A percentile compares a stretch with the other conserved stretches of the same genome.
phyloP scores from a whole-genome alignment of 164 flowering plant genomes.

The Tetrastigma voinierianum region DNA sequence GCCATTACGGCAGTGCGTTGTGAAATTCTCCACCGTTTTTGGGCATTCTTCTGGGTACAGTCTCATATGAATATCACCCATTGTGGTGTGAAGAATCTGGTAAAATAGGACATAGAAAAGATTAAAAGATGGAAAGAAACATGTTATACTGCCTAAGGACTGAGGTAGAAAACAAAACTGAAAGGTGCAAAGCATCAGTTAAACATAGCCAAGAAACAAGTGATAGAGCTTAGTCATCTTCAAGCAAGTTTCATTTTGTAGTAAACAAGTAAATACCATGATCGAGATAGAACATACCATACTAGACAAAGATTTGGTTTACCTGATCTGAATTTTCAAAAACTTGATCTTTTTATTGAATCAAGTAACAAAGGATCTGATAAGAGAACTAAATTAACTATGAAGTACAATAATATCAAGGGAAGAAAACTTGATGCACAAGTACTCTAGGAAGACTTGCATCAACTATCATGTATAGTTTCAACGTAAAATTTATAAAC shows the following conservation, averaged over 20 bases:
- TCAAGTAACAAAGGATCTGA: too few relatives aligned
- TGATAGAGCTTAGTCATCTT: not conserved
- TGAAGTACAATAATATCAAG: too few relatives aligned
- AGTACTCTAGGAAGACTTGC: too few relatives aligned
- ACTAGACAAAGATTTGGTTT: not conserved
- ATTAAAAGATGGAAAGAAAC: not conserved
- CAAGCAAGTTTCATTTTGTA: not conserved
- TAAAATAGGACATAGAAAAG: slow-evolving; percentile 7
- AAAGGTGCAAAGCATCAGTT: not conserved
- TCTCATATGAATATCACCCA: slow-evolving; percentile 93
- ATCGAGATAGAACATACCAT: not conserved
- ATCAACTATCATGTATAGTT: too few relatives aligned
- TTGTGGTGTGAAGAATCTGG: slow-evolving; percentile 85
- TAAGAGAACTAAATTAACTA: not conserved
- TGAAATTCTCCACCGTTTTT: slow-evolving; percentile 96
- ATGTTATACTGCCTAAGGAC: not conserved
- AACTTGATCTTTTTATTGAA: too few relatives aligned
- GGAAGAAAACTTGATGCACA: too few relatives aligned
- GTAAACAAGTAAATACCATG: not conserved
- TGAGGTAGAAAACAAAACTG: not conserved
- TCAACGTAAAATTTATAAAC: too few relatives aligned
- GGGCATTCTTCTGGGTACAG: slow-evolving; percentile 99
- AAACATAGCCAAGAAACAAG: not conserved
- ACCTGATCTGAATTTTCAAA: too few relatives aligned
- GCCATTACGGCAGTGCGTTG: slow-evolving; percentile 95